phyloP scores from a whole-genome alignment of 2,329 filamentous ascomycete species.

The Emericellopsis cladophorae region DNA sequence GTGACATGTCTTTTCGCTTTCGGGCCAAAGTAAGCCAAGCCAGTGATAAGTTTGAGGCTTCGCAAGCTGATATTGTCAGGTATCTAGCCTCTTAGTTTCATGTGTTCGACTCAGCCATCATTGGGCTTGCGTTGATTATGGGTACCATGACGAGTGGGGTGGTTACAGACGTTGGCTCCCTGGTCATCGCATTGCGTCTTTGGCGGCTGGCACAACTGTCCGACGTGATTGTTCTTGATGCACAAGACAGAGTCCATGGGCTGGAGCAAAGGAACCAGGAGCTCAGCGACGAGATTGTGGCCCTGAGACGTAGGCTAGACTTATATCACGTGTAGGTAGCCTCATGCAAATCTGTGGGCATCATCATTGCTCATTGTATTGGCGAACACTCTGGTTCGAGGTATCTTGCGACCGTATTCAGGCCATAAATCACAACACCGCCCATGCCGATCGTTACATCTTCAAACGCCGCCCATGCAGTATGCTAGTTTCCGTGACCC shows the following conservation, averaged over 20 bases:
- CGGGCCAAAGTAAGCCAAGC: constrained; percentile 36
- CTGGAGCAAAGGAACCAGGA: constrained; percentile 37
- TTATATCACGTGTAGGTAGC: not conserved
- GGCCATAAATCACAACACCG: not conserved
- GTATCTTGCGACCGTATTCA: not conserved
- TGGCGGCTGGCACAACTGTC: constrained; percentile 62
- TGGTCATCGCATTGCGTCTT: constrained; percentile 54
- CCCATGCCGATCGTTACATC: constrained; percentile 11
- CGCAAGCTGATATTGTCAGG: constrained; percentile 17
- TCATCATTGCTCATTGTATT: not conserved
- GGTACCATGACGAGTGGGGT: constrained; percentile 48
- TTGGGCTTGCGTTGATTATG: constrained; percentile 46
- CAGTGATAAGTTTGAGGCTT: not conserved
- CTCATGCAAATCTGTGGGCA: too few species aligned
- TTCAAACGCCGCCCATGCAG: constrained; percentile 23
- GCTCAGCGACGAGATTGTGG: constrained; percentile 33
- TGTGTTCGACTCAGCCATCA: constrained; percentile 50
- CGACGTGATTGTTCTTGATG: constrained; percentile 52
- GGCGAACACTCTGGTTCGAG: not conserved
- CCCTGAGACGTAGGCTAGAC: constrained; percentile 9
- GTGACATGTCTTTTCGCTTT: constrained; percentile 46
- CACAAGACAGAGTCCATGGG: constrained; percentile 47
- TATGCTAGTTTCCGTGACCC: constrained; percentile 20
- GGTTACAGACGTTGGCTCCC: constrained; percentile 49
- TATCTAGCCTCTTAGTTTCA: constrained; percentile 49